A percentile compares a stretch with the other conserved stretches of the same genome.
Conservation (phyloP, 2,329 filamentous ascomycete species). For the Penicillium sp. region DNA sequence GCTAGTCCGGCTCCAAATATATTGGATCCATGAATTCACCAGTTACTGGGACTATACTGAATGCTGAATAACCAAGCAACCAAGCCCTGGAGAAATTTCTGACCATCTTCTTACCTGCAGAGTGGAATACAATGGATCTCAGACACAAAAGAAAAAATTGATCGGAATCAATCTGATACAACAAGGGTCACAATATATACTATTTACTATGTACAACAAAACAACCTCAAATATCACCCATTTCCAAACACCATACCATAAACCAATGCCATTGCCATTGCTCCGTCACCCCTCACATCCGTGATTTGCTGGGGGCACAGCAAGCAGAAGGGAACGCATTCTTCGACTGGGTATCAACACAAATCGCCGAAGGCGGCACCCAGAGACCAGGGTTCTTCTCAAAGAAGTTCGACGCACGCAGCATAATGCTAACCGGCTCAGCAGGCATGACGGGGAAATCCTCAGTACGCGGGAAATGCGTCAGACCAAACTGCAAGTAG, state of each 20-base stretch:
- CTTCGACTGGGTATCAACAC: constrained; percentile 30
- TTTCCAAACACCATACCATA: constrained; percentile 4
- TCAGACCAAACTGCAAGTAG: constrained; percentile 58
- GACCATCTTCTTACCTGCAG: no score
- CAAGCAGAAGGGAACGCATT: constrained; percentile 27
- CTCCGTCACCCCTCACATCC: constrained; percentile 11
- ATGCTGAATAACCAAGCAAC: no score
- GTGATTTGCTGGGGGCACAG: constrained; percentile 19
- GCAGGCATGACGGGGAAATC: constrained; percentile 61
- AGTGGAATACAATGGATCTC: no score
- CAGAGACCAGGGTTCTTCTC: constrained; percentile 58
- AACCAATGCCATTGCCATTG: not conserved
- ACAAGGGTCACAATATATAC: not conserved
- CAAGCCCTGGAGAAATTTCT: no score
- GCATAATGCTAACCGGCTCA: constrained; percentile 56
- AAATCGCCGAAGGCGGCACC: constrained; percentile 46
- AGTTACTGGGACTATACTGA: no score
- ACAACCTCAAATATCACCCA: not conserved
- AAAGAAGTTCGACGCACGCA: constrained; percentile 61
- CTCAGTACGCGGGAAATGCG: constrained; percentile 51
- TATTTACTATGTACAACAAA: constrained; percentile 14
- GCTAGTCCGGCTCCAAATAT: no score
- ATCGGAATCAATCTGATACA: not conserved
- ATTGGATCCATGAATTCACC: no score
- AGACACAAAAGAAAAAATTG: no score